phyloP scores from a whole-genome alignment of 129 eudicot species.

The Flaveria linearis region DNA sequence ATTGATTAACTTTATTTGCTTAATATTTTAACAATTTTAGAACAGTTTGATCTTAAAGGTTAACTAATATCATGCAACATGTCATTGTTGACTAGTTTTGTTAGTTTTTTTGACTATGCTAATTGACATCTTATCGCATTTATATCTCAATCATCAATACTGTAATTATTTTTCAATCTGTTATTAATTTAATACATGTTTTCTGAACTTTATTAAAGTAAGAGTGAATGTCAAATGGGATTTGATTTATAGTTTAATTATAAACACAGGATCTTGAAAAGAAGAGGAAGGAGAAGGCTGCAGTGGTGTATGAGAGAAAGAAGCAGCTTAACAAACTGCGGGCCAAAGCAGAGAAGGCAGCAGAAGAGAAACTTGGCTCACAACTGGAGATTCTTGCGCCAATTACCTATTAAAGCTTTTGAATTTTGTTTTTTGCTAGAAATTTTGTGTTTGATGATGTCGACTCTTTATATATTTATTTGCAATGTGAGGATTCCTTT shows the following conservation, averaged over 20 bases:
- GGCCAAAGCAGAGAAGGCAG: constrained; percentile 68
- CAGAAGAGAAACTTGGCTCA: constrained; percentile 64
- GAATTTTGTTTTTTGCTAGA: constrained; percentile 24
- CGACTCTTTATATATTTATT: background rate
- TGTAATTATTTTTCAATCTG: background rate
- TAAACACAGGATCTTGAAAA: constrained; percentile 63
- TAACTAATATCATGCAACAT: background rate
- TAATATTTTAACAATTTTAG: background rate
- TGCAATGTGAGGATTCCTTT: constrained; percentile 19
- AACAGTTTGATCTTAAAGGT: background rate
- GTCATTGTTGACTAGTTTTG: background rate
- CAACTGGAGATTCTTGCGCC: constrained; percentile 56
- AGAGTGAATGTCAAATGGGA: background rate
- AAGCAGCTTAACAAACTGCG: constrained; percentile 59
- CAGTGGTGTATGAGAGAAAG: constrained; percentile 68
- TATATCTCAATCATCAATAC: background rate
- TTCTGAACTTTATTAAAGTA: background rate
- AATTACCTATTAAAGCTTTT: constrained; percentile 52
- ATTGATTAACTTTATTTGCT: background rate
- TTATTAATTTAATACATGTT: background rate
- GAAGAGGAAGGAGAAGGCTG: constrained; percentile 72
- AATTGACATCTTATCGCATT: background rate
- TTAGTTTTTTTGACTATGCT: background rate
- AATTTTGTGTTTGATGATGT: constrained; percentile 31
- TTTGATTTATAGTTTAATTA: background rate